phyloP scores from a whole-genome alignment of 305 asterid species.

The Fraxinus ornus region DNA sequence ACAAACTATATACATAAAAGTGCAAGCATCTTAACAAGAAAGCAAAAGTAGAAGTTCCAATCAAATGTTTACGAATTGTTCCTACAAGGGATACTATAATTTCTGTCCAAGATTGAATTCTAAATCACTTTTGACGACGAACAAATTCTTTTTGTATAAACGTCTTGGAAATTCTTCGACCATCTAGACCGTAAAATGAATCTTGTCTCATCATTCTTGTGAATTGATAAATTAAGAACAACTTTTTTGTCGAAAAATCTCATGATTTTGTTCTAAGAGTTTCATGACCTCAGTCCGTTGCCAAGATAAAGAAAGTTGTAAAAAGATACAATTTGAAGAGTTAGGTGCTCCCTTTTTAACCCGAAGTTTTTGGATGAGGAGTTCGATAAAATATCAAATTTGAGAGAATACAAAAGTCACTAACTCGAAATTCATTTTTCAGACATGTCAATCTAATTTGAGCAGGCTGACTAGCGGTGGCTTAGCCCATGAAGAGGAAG shows the following conservation, averaged over 20 bases:
- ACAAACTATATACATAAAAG: not conserved
- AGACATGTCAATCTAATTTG: too few species aligned
- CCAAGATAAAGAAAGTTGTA: not conserved
- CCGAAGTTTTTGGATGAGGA: not conserved
- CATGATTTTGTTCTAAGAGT: not conserved
- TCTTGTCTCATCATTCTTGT: not conserved
- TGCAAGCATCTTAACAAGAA: not conserved
- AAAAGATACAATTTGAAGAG: not conserved
- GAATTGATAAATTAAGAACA: not conserved
- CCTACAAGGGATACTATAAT: not conserved
- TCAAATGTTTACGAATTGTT: not conserved
- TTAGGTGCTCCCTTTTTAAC: too few species aligned
- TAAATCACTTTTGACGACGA: not conserved
- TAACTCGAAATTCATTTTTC: not conserved
- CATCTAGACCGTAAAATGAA: constrained; percentile 8
- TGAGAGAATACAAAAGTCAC: not conserved
- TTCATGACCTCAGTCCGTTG: not conserved
- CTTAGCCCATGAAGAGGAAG: not conserved
- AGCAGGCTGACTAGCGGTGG: not conserved
- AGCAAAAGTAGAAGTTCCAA: constrained; percentile 5
- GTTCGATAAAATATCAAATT: not conserved
- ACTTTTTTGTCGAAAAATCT: not conserved
- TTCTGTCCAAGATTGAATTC: not conserved
- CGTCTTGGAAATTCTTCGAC: constrained; percentile 13
- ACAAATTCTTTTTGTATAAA: not conserved